These are phyloP conservation scores for Nakazawaea anatomiae DNA, from an alignment of 805 yeast species.

Conservation along the genomic window DNA sequence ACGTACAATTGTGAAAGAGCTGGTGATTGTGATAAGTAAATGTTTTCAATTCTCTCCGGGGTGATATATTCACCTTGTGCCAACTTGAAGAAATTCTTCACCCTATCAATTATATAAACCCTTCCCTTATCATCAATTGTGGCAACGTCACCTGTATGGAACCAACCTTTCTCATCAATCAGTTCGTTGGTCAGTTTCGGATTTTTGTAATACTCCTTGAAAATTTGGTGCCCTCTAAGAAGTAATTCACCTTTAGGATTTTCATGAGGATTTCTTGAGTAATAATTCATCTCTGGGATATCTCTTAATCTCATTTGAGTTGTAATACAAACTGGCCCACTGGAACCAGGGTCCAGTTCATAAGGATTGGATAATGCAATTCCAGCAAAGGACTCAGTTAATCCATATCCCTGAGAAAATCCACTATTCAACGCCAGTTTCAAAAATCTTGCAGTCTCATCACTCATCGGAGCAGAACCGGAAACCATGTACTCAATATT, in stretches of 20 bases:
- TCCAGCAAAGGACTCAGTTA: conserved; percentile 63
- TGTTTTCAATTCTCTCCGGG: conserved; percentile 42
- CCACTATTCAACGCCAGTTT: conserved; percentile 47
- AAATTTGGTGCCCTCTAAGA: conserved; percentile 51
- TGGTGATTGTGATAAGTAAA: conserved; percentile 45
- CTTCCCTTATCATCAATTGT: conserved; percentile 27
- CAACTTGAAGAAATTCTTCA: conserved; percentile 60
- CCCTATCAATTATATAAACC: conserved; percentile 49
- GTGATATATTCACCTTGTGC: conserved; percentile 31
- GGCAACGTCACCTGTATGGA: conserved; percentile 54
- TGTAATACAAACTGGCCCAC: conserved; percentile 45
- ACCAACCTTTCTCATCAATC: conserved; percentile 46
- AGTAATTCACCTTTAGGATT: conserved; percentile 45
- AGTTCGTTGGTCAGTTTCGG: conserved; percentile 40
- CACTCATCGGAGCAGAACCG: conserved; percentile 70
- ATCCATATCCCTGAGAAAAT: conserved; percentile 50
- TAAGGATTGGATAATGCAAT: conserved; percentile 30
- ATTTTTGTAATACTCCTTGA: conserved; percentile 44
- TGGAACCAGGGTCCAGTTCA: conserved; percentile 32
- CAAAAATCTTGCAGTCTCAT: conserved; percentile 55
- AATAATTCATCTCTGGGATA: conserved; percentile 43
- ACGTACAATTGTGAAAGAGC: conserved; percentile 48
- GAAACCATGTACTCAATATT: conserved; percentile 32
- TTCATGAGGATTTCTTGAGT: conserved; percentile 19
- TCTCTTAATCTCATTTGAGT: conserved; percentile 50